A percentile compares a stretch with the other conserved stretches of the same genome.
Conservation (phyloP, 2,329 filamentous ascomycete genomes). For the Aspergillus amoenus region DNA sequence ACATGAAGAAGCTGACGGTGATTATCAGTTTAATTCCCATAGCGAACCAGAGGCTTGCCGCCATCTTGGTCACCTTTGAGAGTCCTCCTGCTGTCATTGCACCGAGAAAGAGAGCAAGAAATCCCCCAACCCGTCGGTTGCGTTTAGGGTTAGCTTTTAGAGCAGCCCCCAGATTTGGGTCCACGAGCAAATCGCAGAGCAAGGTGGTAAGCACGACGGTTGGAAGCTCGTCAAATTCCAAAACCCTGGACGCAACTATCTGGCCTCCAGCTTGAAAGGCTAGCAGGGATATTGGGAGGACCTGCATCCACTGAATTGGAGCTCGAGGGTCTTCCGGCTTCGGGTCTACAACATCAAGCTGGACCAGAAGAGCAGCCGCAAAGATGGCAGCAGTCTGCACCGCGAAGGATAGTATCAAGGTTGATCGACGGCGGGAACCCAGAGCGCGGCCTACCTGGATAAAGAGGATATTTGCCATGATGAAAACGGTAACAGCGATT, state of each 20-base stretch:
- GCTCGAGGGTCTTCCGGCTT: constrained; percentile 29
- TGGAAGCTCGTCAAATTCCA: constrained; percentile 41
- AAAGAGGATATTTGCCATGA: constrained; percentile 42
- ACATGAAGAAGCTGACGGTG: constrained; percentile 37
- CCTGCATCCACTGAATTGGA: constrained; percentile 37
- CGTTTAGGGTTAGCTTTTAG: constrained; percentile 29
- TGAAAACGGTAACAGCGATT: constrained; percentile 39
- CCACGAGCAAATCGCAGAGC: constrained; percentile 40
- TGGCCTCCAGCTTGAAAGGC: constrained; percentile 44
- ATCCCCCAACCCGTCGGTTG: constrained; percentile 36
- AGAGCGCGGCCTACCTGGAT: constrained; percentile 34
- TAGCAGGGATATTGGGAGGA: constrained; percentile 39
- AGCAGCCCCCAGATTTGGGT: constrained; percentile 27
- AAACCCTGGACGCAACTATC: constrained; percentile 38
- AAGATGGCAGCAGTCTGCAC: constrained; percentile 38
- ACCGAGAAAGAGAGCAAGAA: constrained; percentile 40
- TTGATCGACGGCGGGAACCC: constrained; percentile 35
- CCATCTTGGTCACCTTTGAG: constrained; percentile 36
- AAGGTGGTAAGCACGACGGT: constrained; percentile 44
- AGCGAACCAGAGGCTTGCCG: constrained; percentile 42
- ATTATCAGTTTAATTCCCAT: constrained; percentile 37
- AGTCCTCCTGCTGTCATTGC: constrained; percentile 43
- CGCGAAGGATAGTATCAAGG: constrained; percentile 40
- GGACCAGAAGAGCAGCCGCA: constrained; percentile 36
- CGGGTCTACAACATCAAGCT: constrained; percentile 32